Conservation (phyloP, 495 filamentous ascomycete genomes). For the Lentithecium fluviatile region DNA sequence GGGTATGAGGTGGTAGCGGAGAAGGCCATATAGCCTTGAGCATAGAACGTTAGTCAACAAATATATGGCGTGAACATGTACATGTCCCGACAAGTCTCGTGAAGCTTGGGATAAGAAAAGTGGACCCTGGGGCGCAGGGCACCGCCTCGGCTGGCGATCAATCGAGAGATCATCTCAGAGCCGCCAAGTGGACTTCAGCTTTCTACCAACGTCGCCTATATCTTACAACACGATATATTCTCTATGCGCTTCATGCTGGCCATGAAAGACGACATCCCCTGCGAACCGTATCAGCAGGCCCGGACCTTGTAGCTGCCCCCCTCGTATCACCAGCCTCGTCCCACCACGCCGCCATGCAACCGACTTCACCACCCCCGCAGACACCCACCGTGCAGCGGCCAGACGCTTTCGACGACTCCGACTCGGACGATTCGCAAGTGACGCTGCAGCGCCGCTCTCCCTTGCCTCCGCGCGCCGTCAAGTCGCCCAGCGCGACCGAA, state of each 20-base stretch:
- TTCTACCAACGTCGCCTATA: background rate
- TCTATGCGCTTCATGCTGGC: conserved; percentile 24
- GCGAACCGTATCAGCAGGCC: background rate
- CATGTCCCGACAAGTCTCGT: too few relatives aligned
- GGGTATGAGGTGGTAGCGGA: conserved; percentile 38
- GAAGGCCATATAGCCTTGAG: conserved; percentile 14
- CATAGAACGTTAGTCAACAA: too few relatives aligned
- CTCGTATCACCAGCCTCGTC: background rate
- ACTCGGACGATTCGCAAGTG: conserved; percentile 31
- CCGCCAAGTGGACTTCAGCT: background rate
- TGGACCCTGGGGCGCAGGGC: background rate
- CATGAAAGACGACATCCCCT: conserved; percentile 11
- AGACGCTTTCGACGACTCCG: conserved; percentile 28
- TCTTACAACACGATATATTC: background rate
- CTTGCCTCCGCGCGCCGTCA: conserved; percentile 28
- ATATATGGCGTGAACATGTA: too few relatives aligned
- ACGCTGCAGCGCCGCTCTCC: conserved; percentile 34
- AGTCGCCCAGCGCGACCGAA: conserved; percentile 1
- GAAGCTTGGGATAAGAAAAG: too few relatives aligned
- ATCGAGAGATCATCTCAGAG: background rate
- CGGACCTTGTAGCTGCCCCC: conserved; percentile 9
- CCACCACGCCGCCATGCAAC: conserved; percentile 23
- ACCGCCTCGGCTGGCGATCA: background rate
- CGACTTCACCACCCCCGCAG: conserved; percentile 33
- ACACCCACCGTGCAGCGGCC: conserved; percentile 28